Conservation (phyloP, 139 green algal species). For the Deuterostichococcus epilithicus region DNA sequence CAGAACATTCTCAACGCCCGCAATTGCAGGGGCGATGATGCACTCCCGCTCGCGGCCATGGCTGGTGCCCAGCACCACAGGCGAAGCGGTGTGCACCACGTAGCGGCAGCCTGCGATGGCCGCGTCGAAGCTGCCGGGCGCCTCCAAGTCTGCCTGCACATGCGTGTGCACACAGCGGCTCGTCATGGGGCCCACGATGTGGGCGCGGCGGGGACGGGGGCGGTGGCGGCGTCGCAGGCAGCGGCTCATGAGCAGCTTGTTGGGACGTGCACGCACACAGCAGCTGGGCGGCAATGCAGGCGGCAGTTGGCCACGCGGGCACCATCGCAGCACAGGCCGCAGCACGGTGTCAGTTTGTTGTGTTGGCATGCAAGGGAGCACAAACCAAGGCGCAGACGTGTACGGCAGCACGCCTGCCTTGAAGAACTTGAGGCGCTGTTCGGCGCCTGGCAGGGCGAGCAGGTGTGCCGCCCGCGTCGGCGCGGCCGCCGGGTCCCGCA, state of each 20-base stretch:
- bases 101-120: conserved; percentile 30
- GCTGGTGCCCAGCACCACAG: conserved; percentile 16
- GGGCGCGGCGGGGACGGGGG: too few relatives aligned
- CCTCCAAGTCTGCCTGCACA: conserved; percentile 36
- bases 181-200: too few relatives aligned
- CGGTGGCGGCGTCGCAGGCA: too few relatives aligned
- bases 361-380: too few relatives aligned
- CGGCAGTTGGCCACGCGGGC: too few relatives aligned
- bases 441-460: conserved; percentile 36
- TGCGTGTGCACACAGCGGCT: too few relatives aligned
- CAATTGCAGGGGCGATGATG: conserved; percentile 44
- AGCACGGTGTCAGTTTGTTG: too few relatives aligned
- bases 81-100: conserved; percentile 58
- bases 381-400: too few relatives aligned
- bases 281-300: too few relatives aligned
- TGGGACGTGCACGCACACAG: too few relatives aligned
- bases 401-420: not conserved
- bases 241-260: too few relatives aligned
- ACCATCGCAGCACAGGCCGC: too few relatives aligned
- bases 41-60: conserved; percentile 14
- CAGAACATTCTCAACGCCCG: conserved; percentile 56
- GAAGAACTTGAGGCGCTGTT: conserved; percentile 39
- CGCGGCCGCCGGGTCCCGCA: conserved; percentile 15
- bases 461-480: conserved; percentile 17
- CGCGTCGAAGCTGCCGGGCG: conserved; percentile 9